Evolutionary conservation across 2,329 filamentous ascomycete species (phyloP).

Genomic region (Botrytis hyacinthi): DNA sequence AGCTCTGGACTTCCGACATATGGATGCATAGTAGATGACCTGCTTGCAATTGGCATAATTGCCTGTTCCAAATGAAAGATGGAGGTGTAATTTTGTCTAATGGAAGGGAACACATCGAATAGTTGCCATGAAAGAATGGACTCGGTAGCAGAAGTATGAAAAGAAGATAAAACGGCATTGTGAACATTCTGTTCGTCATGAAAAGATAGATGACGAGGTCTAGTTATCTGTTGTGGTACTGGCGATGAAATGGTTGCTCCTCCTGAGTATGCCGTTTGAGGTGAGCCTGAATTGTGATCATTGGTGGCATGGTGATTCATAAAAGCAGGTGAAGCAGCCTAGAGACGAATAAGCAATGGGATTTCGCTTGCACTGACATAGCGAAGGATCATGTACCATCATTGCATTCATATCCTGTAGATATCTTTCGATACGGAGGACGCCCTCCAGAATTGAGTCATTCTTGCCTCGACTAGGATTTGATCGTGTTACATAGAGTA

Average conservation of each 20-base stretch:
- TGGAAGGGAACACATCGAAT: slow-evolving; percentile 46
- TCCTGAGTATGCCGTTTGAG: slow-evolving; percentile 1
- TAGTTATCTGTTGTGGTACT: not conserved
- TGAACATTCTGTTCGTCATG: slow-evolving; percentile 28
- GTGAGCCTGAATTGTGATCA: slow-evolving; percentile 3
- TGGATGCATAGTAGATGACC: slow-evolving; percentile 42
- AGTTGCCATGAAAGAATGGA: slow-evolving; percentile 52
- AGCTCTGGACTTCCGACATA: slow-evolving; percentile 46
- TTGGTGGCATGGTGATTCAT: not conserved
- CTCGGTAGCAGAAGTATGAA: slow-evolving; percentile 52
- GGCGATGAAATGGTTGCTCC: not conserved
- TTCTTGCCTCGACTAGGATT: slow-evolving; percentile 47
- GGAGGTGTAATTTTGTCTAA: slow-evolving; percentile 45
- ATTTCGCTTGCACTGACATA: not conserved
- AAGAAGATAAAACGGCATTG: slow-evolving; percentile 50
- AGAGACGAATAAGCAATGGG: not conserved
- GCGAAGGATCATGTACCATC: slow-evolving; percentile 12
- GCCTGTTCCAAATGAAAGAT: slow-evolving; percentile 50
- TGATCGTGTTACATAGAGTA: not conserved
- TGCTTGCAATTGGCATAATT: slow-evolving; percentile 41
- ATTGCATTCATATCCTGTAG: slow-evolving; percentile 45
- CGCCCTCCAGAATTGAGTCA: slow-evolving; percentile 51
- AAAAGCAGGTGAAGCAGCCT: slow-evolving; percentile 11
- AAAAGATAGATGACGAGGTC: slow-evolving; percentile 7
- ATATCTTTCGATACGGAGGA: slow-evolving; percentile 47